Percentiles rank a stretch among this genome's conserved stretches.
These are phyloP conservation scores for Porphyrellus cyaneotinctus DNA, from an alignment of 768 basidiomycete genomes.

Conservation along the genomic window DNA sequence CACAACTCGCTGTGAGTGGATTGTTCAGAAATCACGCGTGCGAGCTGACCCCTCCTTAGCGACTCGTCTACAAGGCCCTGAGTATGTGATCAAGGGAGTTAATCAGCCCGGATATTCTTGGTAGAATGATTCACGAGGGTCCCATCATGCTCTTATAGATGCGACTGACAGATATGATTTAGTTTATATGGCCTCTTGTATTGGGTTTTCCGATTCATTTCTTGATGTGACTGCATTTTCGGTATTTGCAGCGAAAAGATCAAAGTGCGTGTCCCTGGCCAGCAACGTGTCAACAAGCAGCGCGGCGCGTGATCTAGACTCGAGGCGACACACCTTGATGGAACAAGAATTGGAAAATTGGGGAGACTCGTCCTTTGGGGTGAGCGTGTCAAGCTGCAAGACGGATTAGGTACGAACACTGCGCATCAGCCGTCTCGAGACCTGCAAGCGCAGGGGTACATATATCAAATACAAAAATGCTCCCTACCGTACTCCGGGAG, in stretches of 20 bases:
- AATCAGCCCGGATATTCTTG: conserved; percentile 18
- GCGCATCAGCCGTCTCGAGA: conserved; percentile 7
- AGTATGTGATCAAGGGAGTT: conserved; percentile 19
- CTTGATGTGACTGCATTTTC: conserved; percentile 1
- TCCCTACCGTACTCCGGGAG: neutral
- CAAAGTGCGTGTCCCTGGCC: neutral
- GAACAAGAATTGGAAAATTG: conserved; percentile 11
- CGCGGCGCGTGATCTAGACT: conserved; percentile 11
- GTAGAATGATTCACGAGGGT: conserved; percentile 14
- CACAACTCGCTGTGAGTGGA: conserved; percentile 23
- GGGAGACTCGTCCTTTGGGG: neutral
- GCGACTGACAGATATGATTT: conserved; percentile 12
- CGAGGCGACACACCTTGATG: conserved; percentile 19
- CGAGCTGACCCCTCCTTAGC: conserved; percentile 23
- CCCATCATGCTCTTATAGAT: conserved; percentile 15
- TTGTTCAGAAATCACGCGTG: conserved; percentile 2
- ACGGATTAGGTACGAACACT: conserved; percentile 13
- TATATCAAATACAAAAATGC: conserved; percentile 22
- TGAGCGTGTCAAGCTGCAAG: conserved; percentile 4
- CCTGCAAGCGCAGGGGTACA: conserved; percentile 7
- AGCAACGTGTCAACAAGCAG: conserved; percentile 17
- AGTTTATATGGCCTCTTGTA: neutral
- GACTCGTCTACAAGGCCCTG: conserved; percentile 28
- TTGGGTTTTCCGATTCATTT: conserved; percentile 4
- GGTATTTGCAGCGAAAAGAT: neutral